phyloP scores from a whole-genome alignment of 2,329 filamentous ascomycete genomes.

The Alternaria viburni region DNA sequence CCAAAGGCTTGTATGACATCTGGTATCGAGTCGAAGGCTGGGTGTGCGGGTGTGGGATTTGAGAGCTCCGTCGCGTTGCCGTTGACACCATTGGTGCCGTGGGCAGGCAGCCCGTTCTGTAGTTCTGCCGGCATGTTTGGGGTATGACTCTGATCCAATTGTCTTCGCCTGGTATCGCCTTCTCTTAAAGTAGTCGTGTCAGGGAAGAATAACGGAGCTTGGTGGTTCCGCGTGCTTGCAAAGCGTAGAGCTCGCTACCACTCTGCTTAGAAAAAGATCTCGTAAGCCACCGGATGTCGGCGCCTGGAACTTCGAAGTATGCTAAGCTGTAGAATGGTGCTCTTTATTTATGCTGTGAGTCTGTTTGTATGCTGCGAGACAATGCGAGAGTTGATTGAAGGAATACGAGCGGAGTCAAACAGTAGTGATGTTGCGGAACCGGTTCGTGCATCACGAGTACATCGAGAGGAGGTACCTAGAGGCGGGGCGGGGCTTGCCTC shows the following conservation, averaged over 20 bases:
- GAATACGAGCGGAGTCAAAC: neutral
- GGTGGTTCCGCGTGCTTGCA: neutral
- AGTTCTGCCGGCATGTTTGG: conserved; percentile 31
- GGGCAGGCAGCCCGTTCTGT: conserved; percentile 17
- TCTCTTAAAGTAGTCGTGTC: neutral
- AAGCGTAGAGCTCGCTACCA: neutral
- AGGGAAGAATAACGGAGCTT: neutral
- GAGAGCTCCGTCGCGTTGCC: conserved; percentile 22
- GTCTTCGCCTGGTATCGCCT: neutral
- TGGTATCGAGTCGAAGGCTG: conserved; percentile 55
- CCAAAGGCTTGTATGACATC: conserved; percentile 55
- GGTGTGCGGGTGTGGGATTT: conserved; percentile 39
- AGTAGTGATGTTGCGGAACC: conserved; percentile 10
- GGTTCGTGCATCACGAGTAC: too few relatives aligned
- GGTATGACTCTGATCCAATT: conserved; percentile 1
- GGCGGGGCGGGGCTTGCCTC: too few relatives aligned
- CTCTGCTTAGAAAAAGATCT: conserved; percentile 9
- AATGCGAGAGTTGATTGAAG: neutral
- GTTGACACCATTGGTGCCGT: conserved; percentile 27
- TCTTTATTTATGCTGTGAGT: neutral
- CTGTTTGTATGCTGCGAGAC: neutral
- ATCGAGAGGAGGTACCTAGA: too few relatives aligned
- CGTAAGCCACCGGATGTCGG: conserved; percentile 9
- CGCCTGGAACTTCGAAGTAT: neutral
- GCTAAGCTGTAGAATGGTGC: neutral